Evolutionary conservation across 208 protist species (phyloP).

Genomic region (Balamuthia mandrillaris): DNA sequence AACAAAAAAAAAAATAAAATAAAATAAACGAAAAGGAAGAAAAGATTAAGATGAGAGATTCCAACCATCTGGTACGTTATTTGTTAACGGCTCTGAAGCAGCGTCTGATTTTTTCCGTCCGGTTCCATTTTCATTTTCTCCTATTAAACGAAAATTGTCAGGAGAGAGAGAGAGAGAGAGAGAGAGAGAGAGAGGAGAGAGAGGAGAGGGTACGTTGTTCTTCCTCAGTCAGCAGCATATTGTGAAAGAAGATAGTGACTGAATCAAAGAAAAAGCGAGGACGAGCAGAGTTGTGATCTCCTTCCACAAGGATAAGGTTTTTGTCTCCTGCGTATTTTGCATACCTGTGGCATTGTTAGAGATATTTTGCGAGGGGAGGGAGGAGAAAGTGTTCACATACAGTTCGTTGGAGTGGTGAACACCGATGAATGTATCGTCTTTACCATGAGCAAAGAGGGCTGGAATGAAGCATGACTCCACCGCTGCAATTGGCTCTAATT

Average conservation of each 20-base stretch:
- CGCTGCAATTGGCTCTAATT: slow-evolving; percentile 33
- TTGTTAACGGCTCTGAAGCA: no score
- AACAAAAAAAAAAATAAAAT: no score
- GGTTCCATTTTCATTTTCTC: no score
- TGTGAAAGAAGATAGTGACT: slow-evolving; percentile 78
- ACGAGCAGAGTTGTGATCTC: slow-evolving; percentile 88
- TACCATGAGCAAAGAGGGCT: slow-evolving; percentile 83
- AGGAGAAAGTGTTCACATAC: neutral
- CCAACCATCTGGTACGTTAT: no score
- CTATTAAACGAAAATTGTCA: neutral
- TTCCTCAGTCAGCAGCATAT: slow-evolving; percentile 29
- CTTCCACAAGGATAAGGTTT: slow-evolving; percentile 70
- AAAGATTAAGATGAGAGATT: no score
- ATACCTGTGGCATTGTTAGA: neutral
- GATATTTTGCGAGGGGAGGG: no score
- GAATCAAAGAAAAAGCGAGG: slow-evolving; percentile 73
- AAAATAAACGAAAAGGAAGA: no score
- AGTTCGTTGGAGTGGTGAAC: slow-evolving; percentile 78
- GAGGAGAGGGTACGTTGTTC: neutral
- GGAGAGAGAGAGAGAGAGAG: neutral
- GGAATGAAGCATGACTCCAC: slow-evolving; percentile 75
- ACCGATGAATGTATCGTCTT: slow-evolving; percentile 85
- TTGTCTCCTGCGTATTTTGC: slow-evolving; percentile 58
- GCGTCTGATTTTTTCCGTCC: no score
- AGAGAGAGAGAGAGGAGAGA: neutral